Percentiles rank a stretch among this genome's conserved stretches.
These are phyloP conservation scores for Hydnum rufescens DNA, from an alignment of 768 basidiomycete species.

Conservation along the genomic window DNA sequence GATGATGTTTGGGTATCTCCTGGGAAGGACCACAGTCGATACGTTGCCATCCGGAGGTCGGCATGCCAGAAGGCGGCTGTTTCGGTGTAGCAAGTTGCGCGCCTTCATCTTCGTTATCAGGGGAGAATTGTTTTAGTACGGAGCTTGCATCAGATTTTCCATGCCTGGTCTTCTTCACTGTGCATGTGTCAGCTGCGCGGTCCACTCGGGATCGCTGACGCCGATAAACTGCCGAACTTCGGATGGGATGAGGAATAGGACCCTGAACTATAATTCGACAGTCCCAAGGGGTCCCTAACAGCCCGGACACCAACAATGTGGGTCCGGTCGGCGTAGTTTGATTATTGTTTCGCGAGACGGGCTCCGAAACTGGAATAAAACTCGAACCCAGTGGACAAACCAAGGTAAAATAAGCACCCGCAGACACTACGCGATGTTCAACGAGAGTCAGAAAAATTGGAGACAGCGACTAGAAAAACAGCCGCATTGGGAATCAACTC, in stretches of 20 bases:
- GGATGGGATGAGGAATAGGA: too few species aligned
- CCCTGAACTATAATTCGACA: too few species aligned
- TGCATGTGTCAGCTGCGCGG: too few species aligned
- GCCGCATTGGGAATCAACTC: neutral
- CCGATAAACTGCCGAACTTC: too few species aligned
- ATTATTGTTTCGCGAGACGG: neutral
- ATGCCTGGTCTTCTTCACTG: neutral
- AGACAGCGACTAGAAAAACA: neutral
- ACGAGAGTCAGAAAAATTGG: neutral
- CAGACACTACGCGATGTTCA: too few species aligned
- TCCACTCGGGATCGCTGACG: too few species aligned
- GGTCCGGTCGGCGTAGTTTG: neutral
- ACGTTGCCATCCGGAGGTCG: neutral
- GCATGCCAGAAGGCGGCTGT: constrained; percentile 8
- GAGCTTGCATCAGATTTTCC: neutral
- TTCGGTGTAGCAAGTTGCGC: constrained; percentile 15
- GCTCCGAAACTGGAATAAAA: neutral
- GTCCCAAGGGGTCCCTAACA: too few species aligned
- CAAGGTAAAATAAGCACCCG: too few species aligned
- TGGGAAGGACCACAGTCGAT: too few species aligned
- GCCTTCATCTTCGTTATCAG: constrained; percentile 55
- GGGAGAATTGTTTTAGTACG: constrained; percentile 56
- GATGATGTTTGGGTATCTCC: too few species aligned
- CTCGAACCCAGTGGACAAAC: too few species aligned
- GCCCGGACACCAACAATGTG: neutral